phyloP scores from a whole-genome alignment of 257 asterid species.

The Ehretia macrophylla region DNA sequence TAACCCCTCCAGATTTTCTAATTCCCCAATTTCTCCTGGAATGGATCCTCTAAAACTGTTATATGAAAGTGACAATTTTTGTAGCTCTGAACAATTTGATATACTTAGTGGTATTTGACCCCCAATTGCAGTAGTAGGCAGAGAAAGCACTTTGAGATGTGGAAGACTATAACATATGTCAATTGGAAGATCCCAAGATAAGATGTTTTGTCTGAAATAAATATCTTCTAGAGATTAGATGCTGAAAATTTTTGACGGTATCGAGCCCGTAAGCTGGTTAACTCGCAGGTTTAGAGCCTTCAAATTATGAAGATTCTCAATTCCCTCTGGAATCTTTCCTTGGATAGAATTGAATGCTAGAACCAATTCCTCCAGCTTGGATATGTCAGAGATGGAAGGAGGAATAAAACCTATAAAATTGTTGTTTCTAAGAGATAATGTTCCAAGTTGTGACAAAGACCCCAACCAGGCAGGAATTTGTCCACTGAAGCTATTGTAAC shows the following conservation, averaged over 20 bases:
- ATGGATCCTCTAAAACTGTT: slow-evolving; percentile 17
- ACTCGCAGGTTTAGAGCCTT: no score
- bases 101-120: slow-evolving; percentile 2
- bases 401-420: slow-evolving; percentile 4
- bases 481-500: no score
- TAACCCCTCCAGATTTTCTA: no score
- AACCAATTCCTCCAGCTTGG: no score
- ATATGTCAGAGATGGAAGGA: background rate
- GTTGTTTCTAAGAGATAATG: background rate
- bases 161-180: background rate
- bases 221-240: background rate
- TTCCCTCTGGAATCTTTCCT: slow-evolving; percentile 29
- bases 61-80: background rate
- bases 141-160: background rate
- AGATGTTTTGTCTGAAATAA: background rate
- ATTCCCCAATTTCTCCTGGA: no score
- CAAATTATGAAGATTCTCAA: no score
- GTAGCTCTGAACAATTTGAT: background rate
- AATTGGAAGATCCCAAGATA: slow-evolving; percentile 12
- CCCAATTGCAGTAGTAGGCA: background rate
- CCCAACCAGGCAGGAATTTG: no score
- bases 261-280: no score
- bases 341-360: slow-evolving; percentile 2
- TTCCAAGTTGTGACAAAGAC: no score
- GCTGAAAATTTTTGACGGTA: slow-evolving; percentile 6